Base-by-base conservation (phyloP, 371 early-diverging fungal genomes). In the Mucor indicus region DNA sequence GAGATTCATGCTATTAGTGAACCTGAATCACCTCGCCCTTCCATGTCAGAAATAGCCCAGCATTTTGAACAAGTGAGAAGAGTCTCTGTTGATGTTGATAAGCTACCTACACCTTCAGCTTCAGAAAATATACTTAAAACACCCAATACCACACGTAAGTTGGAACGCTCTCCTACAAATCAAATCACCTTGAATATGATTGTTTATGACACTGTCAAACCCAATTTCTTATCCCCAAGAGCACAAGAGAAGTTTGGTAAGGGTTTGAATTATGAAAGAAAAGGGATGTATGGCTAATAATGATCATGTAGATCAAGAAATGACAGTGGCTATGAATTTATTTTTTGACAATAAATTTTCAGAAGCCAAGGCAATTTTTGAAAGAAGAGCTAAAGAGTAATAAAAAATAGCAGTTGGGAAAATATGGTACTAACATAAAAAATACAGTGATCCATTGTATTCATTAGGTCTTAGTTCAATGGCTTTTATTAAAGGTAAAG, bases 321-420 rank as follows among this genome's bases (percentile, higher is more conserved):
- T 79, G 74, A 31, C 66, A 23, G 60, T 55, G 10, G 81, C 75
- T 15, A 67, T 81, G 21, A 35, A 64, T 21, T 61, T 64, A 16
- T 75, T 81, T 25, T 81, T 81, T 39, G 73, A 79, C 43, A 81
- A 81, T 60, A 56, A 73, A 41, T 81, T 81, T 52, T 51, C 63
- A 20, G 64, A 75, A 37, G 79, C 81, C 32, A 59, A 60, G 16
- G 47, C 31, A 7, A 38, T 68, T 16, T 68, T 71, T 22, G 57
- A 64, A 33, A 62, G 51, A 15, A 51, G 53, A 32, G 62, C 67
- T 20, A 54, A 40, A 44, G 58, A 55, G 75, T 70, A 63, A 64
- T 44, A 15, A 12, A 31, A 16, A 32, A 31, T 6, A 22, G n/a
- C n/a, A n/a, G n/a, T n/a, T n/a, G n/a, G n/a, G n/a, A n/a, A n/a